Base-by-base conservation (phyloP, 1,284 basidiomycete species). In the Cryptococcus sp. region DNA sequence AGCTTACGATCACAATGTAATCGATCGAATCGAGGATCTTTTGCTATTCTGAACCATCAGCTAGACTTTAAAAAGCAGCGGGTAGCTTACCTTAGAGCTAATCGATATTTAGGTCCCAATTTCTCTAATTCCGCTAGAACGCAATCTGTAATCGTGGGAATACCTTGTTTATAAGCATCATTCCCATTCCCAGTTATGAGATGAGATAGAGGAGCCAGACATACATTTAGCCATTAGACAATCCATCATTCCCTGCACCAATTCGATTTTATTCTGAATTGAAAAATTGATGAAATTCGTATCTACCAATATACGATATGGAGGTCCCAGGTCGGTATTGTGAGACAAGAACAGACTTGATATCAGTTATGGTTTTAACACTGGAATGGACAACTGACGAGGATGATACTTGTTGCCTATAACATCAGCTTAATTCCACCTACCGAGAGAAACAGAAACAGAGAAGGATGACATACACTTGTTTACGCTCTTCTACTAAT, bases 251-350 rank as follows among this genome's bases (percentile, higher is more conserved):
- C 91, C 92, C 67, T 88, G 86, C 19, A 98, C 82, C 44, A 98
- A 82, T 74, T 99, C 96, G 62, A 99, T 80, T 75, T 98, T 97
- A 78, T 98, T 98, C 78, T 98, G 94, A 46, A 99, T 80, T 60
- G 87, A 91, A 73, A 98, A 94, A 73, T 98, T 98, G 81, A 99
- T 98, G 69, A 99, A 99, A 75, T 99, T 99, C 68, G 96, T 99
- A 76, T 99, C 96, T 53, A 99, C 91, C 41, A 99, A 82, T 10
- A 99, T 89, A 23, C 94, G 85, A 72, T 98, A 99, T 0, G 96
- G 96, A 0, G 96, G 96, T 0, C 91, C 93, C 28, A 99, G 86
- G 11, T 93, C 88, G 16, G 88, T 87, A 73, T 99, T 99, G 74
- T 98, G 96, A 21, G 88, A 85, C 54, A 99, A 81, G 80, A 98